Evolutionary conservation across 2,329 filamentous ascomycete species (phyloP), one percentile per base, ranked within the genome.

Genomic region (Paraphoma chrysanthemicola): DNA sequence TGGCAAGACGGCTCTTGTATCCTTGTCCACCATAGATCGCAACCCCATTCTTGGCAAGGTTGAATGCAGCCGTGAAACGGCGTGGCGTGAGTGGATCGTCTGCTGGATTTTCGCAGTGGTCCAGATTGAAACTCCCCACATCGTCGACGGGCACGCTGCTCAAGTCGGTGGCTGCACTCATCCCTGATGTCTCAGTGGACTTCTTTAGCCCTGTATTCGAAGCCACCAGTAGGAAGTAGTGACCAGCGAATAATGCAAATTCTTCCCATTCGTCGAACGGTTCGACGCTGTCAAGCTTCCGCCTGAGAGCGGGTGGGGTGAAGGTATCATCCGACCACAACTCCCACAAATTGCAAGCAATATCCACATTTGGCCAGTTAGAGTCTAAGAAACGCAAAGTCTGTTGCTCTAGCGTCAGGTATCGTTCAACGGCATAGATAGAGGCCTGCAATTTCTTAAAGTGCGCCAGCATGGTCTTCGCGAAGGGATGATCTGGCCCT

Each of bases 231-330:
- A 97, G 78, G 65, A 93, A 90, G 75, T 97, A 96, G 76, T 97
- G 93, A 33, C 88, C 88, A 2, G 86, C 87, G 74, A 96, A 97
- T 0, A 97, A 80, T 2, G 90, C 88, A 71, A 97, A 93, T 69
- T 97, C 94, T 76, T 98, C 94, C 92, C 92, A 97, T 77, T 97
- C 93, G 74, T 98, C 94, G 71, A 98, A 97, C 0, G 90, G 87
- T 70, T 97, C 94, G 14, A 93, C 77, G 0, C 79, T 71, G 65
- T 97, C 89, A 12, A 97, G 78, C 10, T 78, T 78, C 36, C 73
- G 79, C 60, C 91, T 85, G 59, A 91, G 83, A 1, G 82, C 76
- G 1, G 82, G 69, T 6, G 81, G 81, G 17, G 96, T 77, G 72
- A 93, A 93, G 2, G 79, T 71, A 12, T 86, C 80, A 62, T 90